Conservation (phyloP, 2,329 filamentous ascomycete species). For the Botryotinia narcissicola region DNA sequence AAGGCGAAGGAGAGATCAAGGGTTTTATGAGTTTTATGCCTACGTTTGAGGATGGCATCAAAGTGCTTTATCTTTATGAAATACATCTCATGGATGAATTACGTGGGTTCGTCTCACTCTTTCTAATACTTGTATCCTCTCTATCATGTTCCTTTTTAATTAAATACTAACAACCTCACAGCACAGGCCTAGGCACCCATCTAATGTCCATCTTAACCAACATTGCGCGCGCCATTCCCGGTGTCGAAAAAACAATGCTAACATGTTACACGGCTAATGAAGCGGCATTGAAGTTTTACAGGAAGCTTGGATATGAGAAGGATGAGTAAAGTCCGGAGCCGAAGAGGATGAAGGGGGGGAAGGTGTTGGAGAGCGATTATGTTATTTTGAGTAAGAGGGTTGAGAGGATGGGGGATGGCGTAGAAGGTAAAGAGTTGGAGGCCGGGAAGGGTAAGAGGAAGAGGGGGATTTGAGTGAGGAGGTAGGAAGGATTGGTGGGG, state of each 20-base stretch:
- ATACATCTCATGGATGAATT: conserved; percentile 62
- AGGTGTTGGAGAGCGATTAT: conserved; percentile 55
- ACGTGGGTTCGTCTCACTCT: conserved; percentile 48
- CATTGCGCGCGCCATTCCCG: conserved; percentile 53
- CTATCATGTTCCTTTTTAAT: background rate
- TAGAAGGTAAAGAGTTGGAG: background rate
- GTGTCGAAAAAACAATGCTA: conserved; percentile 67
- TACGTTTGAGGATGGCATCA: conserved; percentile 62
- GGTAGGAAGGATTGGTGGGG: background rate
- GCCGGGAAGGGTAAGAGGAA: background rate
- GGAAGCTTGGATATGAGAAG: conserved; percentile 53
- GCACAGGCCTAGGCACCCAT: conserved; percentile 60
- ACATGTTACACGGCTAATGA: conserved; percentile 67
- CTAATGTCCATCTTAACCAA: conserved; percentile 57
- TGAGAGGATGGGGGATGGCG: background rate
- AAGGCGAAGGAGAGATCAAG: conserved; percentile 39
- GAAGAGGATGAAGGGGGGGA: conserved; percentile 53
- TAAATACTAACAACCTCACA: conserved; percentile 34
- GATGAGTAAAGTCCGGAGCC: conserved; percentile 56
- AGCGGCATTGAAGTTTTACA: conserved; percentile 59
- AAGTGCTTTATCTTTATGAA: conserved; percentile 77
- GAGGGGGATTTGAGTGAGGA: background rate
- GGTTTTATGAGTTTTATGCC: conserved; percentile 69
- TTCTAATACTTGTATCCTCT: background rate
- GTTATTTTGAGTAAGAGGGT: conserved; percentile 54